These are phyloP conservation scores for Rhizophagus clarus DNA, from an alignment of 192 early-diverging fungal species.

Conservation along the genomic window DNA sequence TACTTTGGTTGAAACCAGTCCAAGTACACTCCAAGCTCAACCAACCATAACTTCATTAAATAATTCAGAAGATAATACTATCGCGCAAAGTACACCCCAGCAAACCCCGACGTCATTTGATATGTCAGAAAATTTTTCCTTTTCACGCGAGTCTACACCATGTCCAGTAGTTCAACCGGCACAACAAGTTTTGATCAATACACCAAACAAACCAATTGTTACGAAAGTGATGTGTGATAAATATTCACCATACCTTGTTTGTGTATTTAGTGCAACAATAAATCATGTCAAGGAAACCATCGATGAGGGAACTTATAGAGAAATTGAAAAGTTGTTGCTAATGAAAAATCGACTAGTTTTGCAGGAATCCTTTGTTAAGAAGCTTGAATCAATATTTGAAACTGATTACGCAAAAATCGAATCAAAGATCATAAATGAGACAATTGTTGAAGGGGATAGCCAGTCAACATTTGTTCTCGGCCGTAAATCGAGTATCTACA, in stretches of 20 bases:
- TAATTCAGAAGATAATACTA: not conserved
- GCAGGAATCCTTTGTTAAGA: not conserved
- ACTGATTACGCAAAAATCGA: not conserved
- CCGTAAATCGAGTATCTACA: too few relatives aligned
- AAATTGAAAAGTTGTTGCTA: not conserved
- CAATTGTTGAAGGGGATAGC: not conserved
- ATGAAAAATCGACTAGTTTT: not conserved
- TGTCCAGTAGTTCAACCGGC: not conserved
- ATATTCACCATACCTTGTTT: not conserved
- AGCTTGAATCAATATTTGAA: conserved; percentile 5
- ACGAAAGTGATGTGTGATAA: not conserved
- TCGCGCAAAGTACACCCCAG: not conserved
- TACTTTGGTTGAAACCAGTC: not conserved
- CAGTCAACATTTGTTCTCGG: too few relatives aligned
- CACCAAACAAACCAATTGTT: not conserved
- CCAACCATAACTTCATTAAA: not conserved
- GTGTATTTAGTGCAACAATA: not conserved
- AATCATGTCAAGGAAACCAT: conserved; percentile 2
- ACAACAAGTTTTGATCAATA: not conserved
- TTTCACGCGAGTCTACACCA: not conserved
- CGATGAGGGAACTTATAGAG: not conserved
- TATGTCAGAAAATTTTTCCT: not conserved
- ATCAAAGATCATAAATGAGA: not conserved
- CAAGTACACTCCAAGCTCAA: not conserved
- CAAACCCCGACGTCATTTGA: not conserved